These are phyloP conservation scores for Ampelocalamus luodianensis DNA, from an alignment of 176 grass and related monocot genomes.

Conservation along the genomic window DNA sequence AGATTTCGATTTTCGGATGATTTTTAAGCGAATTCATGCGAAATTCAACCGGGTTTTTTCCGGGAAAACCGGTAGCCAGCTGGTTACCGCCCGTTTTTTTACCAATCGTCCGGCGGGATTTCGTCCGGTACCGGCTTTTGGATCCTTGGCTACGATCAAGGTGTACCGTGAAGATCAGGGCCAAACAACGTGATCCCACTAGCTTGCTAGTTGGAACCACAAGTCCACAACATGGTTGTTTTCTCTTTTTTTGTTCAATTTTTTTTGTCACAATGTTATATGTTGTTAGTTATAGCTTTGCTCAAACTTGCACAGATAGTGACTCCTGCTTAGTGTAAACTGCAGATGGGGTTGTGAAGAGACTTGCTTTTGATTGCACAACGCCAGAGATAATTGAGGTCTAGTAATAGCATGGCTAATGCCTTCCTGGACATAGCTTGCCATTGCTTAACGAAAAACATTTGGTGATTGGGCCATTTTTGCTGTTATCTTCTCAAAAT, in stretches of 20 bases:
- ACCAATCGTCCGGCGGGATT: no score
- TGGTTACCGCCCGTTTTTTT: no score
- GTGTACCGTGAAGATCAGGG: no score
- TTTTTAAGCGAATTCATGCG: no score
- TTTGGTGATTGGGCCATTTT: slow-evolving; percentile 12
- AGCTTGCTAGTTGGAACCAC: no score
- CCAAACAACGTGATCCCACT: no score
- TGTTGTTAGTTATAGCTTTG: slow-evolving; percentile 29
- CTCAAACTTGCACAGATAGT: slow-evolving; percentile 47
- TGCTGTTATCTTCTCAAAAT: slow-evolving; percentile 5
- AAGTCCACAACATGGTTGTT: no score
- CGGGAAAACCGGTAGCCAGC: no score
- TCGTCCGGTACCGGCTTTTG: no score
- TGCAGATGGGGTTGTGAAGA: slow-evolving; percentile 99
- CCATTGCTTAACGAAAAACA: background rate
- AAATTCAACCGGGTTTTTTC: no score
- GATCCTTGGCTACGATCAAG: no score
- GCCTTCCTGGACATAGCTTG: slow-evolving; percentile 1
- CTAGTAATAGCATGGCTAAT: slow-evolving; percentile 60
- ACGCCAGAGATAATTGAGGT: slow-evolving; percentile 92
- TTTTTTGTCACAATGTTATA: slow-evolving; percentile 7
- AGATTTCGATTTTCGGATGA: no score
- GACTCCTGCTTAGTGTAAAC: slow-evolving; percentile 74
- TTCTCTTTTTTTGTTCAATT: slow-evolving; percentile 31
- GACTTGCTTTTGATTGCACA: slow-evolving; percentile 71